Evolutionary conservation across 1,139 yeast species (phyloP).

Genomic region (Pichia sp.): DNA sequence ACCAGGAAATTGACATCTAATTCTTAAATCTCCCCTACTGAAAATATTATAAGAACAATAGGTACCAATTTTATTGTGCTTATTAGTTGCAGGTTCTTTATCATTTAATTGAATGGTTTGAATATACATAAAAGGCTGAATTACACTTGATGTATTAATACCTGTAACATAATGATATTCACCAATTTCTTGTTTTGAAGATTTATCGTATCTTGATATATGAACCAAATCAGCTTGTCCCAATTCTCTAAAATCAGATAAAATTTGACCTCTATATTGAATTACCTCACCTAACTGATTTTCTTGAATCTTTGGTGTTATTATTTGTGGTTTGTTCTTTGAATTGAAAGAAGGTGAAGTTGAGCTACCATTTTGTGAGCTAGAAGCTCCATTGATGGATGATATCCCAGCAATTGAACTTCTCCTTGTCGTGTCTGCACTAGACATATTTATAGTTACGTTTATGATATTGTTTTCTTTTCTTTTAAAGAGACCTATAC

Average conservation of each 20-base stretch:
- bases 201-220: constrained; percentile 40
- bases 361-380: neutral
- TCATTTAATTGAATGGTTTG: constrained; percentile 48
- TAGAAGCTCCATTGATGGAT: neutral
- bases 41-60: constrained; percentile 48
- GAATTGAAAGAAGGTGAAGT: constrained; percentile 1
- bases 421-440: constrained; percentile 6
- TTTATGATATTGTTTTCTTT: no score
- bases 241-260: constrained; percentile 37
- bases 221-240: constrained; percentile 94
- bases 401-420: constrained; percentile 6
- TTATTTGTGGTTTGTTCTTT: constrained; percentile 20
- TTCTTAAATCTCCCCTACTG: constrained; percentile 41
- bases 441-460: no score
- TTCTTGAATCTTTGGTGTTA: constrained; percentile 29
- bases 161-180: constrained; percentile 68
- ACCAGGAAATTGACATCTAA: constrained; percentile 33
- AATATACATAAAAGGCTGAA: constrained; percentile 64
- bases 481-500: no score
- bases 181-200: constrained; percentile 37
- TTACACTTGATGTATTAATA: constrained; percentile 51
- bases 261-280: constrained; percentile 24
- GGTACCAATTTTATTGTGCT: constrained; percentile 36
- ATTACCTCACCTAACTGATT: constrained; percentile 28
- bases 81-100: constrained; percentile 20